phyloP scores from a whole-genome alignment of 345 rosid species.

The Geranium brycei region DNA sequence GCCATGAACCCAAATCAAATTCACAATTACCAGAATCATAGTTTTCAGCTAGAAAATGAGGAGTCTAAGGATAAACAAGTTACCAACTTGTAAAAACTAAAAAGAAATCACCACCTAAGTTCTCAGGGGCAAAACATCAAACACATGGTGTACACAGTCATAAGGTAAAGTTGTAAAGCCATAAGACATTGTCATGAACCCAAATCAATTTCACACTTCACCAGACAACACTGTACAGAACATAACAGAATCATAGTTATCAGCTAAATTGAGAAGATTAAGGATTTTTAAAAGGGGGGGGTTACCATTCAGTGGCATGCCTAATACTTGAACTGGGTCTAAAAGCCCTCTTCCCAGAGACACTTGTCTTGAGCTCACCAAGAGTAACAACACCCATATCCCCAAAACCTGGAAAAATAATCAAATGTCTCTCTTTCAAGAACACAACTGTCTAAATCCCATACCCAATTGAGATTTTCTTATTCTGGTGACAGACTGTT shows the following conservation, averaged over 20 bases:
- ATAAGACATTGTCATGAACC: too few relatives aligned
- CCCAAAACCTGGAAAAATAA: neutral
- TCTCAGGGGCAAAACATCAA: too few relatives aligned
- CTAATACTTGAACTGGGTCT: slow-evolving; percentile 83
- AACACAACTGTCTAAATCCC: slow-evolving; percentile 13
- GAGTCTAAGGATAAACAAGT: neutral
- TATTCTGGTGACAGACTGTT: slow-evolving; percentile 13
- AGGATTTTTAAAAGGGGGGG: slow-evolving; percentile 3
- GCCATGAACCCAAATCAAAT: too few relatives aligned
- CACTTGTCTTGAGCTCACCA: slow-evolving; percentile 65
- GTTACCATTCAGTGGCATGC: slow-evolving; percentile 94
- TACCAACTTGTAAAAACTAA: too few relatives aligned
- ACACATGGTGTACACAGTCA: too few relatives aligned
- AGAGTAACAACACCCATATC: slow-evolving; percentile 74
- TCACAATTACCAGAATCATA: neutral
- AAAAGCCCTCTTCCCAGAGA: slow-evolving; percentile 78
- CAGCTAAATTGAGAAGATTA: neutral
- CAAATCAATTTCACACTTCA: too few relatives aligned
- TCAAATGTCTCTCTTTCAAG: slow-evolving; percentile 13
- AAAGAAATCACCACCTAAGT: too few relatives aligned
- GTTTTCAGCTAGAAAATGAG: neutral
- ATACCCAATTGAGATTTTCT: slow-evolving; percentile 9
- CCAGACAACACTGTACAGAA: neutral
- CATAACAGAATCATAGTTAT: neutral
- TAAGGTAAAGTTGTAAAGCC: too few relatives aligned